Evolutionary conservation across 805 yeast genomes (phyloP).

Genomic region (Kodamaea hsintzibuensis): DNA sequence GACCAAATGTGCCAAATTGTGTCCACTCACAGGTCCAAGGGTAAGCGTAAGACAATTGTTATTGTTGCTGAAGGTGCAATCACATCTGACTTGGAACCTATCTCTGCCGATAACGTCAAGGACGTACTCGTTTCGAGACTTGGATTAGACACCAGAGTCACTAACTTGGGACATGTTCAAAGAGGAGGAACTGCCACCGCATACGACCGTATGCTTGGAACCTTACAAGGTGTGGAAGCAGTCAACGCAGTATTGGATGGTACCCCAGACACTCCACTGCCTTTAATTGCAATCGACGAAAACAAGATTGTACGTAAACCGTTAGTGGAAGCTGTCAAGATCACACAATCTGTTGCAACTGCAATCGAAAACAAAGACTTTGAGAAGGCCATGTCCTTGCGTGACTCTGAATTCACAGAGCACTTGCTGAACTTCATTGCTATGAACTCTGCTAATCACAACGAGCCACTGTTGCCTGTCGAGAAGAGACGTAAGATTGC

Average conservation of each 20-base stretch:
- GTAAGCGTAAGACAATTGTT: conserved; percentile 92
- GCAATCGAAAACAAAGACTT: conserved; percentile 82
- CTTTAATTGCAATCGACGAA: conserved; percentile 87
- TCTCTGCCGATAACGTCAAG: conserved; percentile 77
- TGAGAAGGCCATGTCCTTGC: conserved; percentile 78
- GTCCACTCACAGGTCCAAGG: conserved; percentile 75
- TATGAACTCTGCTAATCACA: conserved; percentile 68
- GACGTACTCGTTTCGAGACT: conserved; percentile 71
- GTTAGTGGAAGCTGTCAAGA: conserved; percentile 83
- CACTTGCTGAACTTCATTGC: conserved; percentile 71
- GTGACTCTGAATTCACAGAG: conserved; percentile 88
- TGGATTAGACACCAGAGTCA: conserved; percentile 92
- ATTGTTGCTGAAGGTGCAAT: conserved; percentile 99
- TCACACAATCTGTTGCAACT: conserved; percentile 86
- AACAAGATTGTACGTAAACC: conserved; percentile 85
- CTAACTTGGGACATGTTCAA: conserved; percentile 96
- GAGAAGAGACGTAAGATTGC: conserved; percentile 72
- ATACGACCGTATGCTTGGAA: conserved; percentile 85
- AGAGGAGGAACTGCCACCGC: conserved; percentile 99
- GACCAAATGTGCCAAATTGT: conserved; percentile 76
- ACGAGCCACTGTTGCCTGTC: conserved; percentile 54
- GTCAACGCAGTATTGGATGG: conserved; percentile 87
- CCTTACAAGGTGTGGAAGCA: conserved; percentile 97
- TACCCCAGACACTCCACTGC: conserved; percentile 90
- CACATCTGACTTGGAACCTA: conserved; percentile 75